Conservation (phyloP, 148 eudicot species). For the Rhododendron ferrugineum region DNA sequence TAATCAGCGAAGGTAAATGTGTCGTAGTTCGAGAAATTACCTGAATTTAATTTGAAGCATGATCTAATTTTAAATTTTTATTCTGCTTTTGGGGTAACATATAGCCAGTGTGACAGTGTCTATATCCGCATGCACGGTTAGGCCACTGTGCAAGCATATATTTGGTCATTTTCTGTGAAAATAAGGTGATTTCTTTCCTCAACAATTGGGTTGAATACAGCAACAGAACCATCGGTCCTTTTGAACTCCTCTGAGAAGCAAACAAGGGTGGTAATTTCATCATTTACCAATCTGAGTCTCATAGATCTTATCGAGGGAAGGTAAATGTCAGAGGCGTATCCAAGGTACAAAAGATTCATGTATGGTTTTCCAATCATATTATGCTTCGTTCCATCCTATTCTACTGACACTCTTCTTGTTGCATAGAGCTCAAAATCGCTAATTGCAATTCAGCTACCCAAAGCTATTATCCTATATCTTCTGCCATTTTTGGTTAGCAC, state of each 20-base stretch:
- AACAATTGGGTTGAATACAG: not conserved
- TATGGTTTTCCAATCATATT: not conserved
- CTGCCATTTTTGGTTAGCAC: not conserved
- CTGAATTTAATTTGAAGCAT: not conserved
- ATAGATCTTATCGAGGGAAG: not conserved
- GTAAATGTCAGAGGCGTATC: not conserved
- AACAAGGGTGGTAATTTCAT: not conserved
- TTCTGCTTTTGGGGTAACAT: not conserved
- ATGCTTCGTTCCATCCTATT: not conserved
- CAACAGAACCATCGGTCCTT: not conserved
- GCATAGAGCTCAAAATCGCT: not conserved
- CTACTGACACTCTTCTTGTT: not conserved
- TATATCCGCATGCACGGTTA: not conserved
- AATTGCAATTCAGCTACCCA: not conserved
- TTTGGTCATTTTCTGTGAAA: not conserved
- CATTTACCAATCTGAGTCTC: not conserved
- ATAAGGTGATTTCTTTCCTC: not conserved
- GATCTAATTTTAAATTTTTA: not conserved
- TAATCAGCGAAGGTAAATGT: not conserved
- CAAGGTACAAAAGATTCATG: not conserved
- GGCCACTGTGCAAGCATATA: not conserved
- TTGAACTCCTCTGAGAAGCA: not conserved
- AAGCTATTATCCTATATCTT: not conserved
- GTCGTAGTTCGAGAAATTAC: not conserved
- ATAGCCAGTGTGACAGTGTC: not conserved